Evolutionary conservation across 768 basidiomycete species (phyloP).

Genomic region (Rickenella mellea): DNA sequence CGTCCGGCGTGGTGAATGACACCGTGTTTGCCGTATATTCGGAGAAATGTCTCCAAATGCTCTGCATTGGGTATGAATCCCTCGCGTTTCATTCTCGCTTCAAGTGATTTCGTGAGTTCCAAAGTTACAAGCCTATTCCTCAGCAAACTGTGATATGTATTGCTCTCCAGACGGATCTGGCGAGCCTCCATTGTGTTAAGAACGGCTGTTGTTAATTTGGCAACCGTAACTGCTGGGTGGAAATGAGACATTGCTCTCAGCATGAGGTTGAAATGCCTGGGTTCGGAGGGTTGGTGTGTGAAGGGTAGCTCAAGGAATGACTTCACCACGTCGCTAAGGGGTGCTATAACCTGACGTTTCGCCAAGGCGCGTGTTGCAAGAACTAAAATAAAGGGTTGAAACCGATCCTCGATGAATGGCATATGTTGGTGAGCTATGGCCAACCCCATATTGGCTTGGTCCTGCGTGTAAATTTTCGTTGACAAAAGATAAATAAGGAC

Average conservation of each 20-base stretch:
- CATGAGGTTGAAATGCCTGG: slow-evolving; percentile 47
- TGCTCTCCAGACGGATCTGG: slow-evolving; percentile 27
- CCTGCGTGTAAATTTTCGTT: slow-evolving; percentile 34
- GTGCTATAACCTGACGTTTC: slow-evolving; percentile 35
- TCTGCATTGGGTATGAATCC: slow-evolving; percentile 27
- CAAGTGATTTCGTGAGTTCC: slow-evolving; percentile 39
- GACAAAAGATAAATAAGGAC: slow-evolving; percentile 40
- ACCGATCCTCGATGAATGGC: slow-evolving; percentile 17
- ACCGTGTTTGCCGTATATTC: slow-evolving; percentile 36
- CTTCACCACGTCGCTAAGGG: slow-evolving; percentile 33
- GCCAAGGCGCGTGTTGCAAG: slow-evolving; percentile 39
- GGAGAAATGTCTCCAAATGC: slow-evolving; percentile 41
- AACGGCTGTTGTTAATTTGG: slow-evolving; percentile 30
- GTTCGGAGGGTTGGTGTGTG: slow-evolving; percentile 8
- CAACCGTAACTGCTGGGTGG: slow-evolving; percentile 29
- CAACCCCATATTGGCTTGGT: slow-evolving; percentile 34
- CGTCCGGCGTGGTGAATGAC: slow-evolving; percentile 29
- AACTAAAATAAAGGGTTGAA: slow-evolving; percentile 35
- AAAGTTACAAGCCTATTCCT: slow-evolving; percentile 41
- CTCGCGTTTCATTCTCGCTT: slow-evolving; percentile 30
- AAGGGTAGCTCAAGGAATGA: slow-evolving; percentile 18
- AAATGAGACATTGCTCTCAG: slow-evolving; percentile 38
- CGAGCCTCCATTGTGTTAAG: slow-evolving; percentile 39
- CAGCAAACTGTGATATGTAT: slow-evolving; percentile 36
- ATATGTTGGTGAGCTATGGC: slow-evolving; percentile 35